Evolutionary conservation across 768 basidiomycete species (phyloP).

Genomic region (Pisolithus orientalis): DNA sequence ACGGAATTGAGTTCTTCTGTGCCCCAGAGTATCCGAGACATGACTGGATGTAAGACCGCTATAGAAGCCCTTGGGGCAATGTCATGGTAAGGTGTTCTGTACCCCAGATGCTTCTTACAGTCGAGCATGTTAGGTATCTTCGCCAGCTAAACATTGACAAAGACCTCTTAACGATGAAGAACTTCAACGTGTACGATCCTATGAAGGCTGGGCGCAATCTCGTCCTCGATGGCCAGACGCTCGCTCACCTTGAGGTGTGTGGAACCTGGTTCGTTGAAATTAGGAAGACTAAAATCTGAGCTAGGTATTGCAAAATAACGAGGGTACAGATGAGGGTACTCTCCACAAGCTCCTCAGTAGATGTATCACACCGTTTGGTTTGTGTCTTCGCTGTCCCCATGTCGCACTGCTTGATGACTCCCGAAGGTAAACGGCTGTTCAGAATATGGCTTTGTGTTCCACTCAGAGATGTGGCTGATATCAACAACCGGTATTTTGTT

Average conservation of each 20-base stretch:
- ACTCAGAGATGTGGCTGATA: slow-evolving; percentile 70
- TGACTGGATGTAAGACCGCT: slow-evolving; percentile 59
- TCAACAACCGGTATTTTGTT: slow-evolving; percentile 71
- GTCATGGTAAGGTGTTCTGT: slow-evolving; percentile 64
- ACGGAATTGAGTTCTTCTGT: slow-evolving; percentile 30
- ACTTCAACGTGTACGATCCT: slow-evolving; percentile 97
- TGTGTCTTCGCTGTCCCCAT: slow-evolving; percentile 4
- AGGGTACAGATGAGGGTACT: slow-evolving; percentile 90
- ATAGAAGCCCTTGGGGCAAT: slow-evolving; percentile 87
- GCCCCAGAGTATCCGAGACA: slow-evolving; percentile 69
- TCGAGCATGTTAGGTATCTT: slow-evolving; percentile 55
- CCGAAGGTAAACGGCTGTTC: slow-evolving; percentile 85
- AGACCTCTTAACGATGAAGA: slow-evolving; percentile 91
- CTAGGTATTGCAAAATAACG: slow-evolving; percentile 83
- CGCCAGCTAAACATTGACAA: slow-evolving; percentile 93
- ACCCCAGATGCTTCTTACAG: neutral
- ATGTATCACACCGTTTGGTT: slow-evolving; percentile 90
- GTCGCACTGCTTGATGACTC: slow-evolving; percentile 1
- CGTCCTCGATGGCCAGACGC: slow-evolving; percentile 88
- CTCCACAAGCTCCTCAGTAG: slow-evolving; percentile 74
- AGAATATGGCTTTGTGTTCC: slow-evolving; percentile 96
- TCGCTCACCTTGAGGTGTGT: slow-evolving; percentile 87
- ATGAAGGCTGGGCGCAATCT: slow-evolving; percentile 85
- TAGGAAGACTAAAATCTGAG: slow-evolving; percentile 1
- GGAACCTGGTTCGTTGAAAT: neutral